Base-by-base conservation (phyloP, 1,284 basidiomycete genomes). In the Phellopilus nigrolimitatus region DNA sequence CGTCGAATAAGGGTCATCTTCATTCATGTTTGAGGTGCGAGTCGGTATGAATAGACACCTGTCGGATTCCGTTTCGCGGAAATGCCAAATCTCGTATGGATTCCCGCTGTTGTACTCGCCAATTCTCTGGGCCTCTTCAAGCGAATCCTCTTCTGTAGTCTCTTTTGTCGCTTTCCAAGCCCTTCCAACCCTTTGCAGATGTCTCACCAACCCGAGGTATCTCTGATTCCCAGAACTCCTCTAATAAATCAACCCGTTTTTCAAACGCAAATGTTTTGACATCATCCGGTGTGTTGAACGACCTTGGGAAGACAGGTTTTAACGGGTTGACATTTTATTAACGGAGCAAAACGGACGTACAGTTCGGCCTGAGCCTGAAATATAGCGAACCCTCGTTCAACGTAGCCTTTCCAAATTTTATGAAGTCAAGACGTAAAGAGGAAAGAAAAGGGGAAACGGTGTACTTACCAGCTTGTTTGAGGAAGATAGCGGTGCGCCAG, bases 191-290 rank as follows among this genome's bases (percentile, higher is more conserved):
- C 52, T 63, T 69, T 10, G 85, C 76, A 46, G 68, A 67, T 1
- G 66, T 60, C 61, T 90, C 86, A 24, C 86, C 85, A 12, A 80
- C 59, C 15, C 85, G 79, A 9, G 79, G 78, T 8, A 67, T 67
- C 66, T 88, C 86, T 1, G 81, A 78, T 46, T 90, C 87, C 87
- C 86, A 90, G 60, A 85, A 90, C 47, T 79, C 77, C 66, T 88
- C 85, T 3, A 90, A 69, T 10, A 72, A 67, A 51, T 76, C 71
- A 1, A 89, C 66, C 43, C 74, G 74, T 3, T 57, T 61, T 19
- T 75, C 67, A 30, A 80, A 68, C 15, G 81, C 64, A 40, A 68
- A 55, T 27, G 61, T 63, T 34, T 62, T 59, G 1, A 84, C 58
- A 17, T 63, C 58, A 36, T 69, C 64, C 0, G 84, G 82, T 19